phyloP scores from a whole-genome alignment of 306 rosid species.

The Ochetophila trinervis region DNA sequence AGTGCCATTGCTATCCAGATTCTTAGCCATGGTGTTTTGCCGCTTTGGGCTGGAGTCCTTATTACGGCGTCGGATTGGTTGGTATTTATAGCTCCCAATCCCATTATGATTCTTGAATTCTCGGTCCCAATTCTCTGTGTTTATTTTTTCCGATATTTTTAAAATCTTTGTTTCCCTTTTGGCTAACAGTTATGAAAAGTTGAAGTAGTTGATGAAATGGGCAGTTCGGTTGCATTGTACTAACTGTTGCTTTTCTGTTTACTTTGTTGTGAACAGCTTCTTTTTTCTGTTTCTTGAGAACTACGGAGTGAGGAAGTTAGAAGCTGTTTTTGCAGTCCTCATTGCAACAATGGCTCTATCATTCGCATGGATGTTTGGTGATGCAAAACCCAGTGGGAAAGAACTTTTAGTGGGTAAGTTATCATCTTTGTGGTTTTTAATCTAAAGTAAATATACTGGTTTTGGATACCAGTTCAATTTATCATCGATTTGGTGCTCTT shows the following conservation, averaged over 20 bases:
- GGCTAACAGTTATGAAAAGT: not conserved
- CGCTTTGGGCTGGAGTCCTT: slow-evolving; percentile 83
- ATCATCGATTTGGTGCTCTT: slow-evolving; percentile 16
- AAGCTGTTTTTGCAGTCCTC: slow-evolving; percentile 82
- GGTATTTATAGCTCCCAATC: slow-evolving; percentile 3
- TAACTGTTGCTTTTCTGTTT: slow-evolving; percentile 33
- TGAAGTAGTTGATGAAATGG: not conserved
- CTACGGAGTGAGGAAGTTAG: slow-evolving; percentile 92
- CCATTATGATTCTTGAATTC: not conserved
- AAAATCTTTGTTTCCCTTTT: not conserved
- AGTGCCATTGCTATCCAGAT: slow-evolving; percentile 91
- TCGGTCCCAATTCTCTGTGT: too few relatives aligned
- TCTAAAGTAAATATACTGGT: not conserved
- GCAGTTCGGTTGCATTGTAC: slow-evolving; percentile 5
- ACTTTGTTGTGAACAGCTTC: slow-evolving; percentile 48
- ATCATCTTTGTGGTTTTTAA: not conserved
- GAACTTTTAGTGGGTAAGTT: slow-evolving; percentile 64
- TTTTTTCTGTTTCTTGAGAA: slow-evolving; percentile 77
- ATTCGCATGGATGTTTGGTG: slow-evolving; percentile 92
- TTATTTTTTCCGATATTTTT: not conserved
- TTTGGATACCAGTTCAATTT: not conserved
- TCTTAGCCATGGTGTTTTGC: slow-evolving; percentile 64
- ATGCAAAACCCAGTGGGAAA: slow-evolving; percentile 63
- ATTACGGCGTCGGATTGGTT: slow-evolving; percentile 90
- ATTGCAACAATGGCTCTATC: slow-evolving; percentile 75